Evolutionary conservation across 352 stramenopile genomes (phyloP), one percentile per base, ranked within the genome.

Genomic region (Phytophthora cryptogea): DNA sequence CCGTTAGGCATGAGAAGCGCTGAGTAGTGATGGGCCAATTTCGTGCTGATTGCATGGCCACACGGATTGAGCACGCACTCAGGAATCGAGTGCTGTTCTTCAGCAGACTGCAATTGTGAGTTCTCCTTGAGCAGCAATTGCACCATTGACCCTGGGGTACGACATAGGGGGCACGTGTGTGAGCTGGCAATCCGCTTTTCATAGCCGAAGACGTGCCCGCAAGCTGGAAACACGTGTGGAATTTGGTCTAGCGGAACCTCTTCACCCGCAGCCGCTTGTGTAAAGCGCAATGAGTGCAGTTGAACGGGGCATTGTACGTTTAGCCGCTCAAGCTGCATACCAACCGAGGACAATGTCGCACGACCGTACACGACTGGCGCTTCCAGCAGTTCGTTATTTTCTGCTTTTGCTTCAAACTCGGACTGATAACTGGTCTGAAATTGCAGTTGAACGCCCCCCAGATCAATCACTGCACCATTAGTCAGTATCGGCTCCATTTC

Each of bases 41-140:
- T 83, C 41, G 50, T 66, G 46, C 80, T 90, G 59, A 90, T 90
- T 8, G 83, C 77, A 44, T 94, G 84, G n/a, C 84, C 84, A 51
- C 84, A 94, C 20, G 84, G 84, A 63, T 94, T 94, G 23, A 94
- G 77, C 1, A 94, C 84, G 42, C 78, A 91, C 66, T 91, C 84
- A 17, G 84, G 84, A 43, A 90, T 78, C 3, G 65, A 62, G 14
- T 77, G 70, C 14, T 79, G 84, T 44, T 90, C 84, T 7, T 78
- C 77, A 0, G 60, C 66, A 3, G 78, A 79, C 40, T 89, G 66
- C 13, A 94, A 59, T 59, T 89, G 78, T 26, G 80, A 89, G 39
- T 92, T 91, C 33, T 90, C 79, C 52, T 90, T 90, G 4, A 94
- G 67, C 41, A 87, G 50, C 3, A 94, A 61, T 36, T 77, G 82